Conservation (phyloP, 163 green algal species). For the Prototheca wickerhamii region DNA sequence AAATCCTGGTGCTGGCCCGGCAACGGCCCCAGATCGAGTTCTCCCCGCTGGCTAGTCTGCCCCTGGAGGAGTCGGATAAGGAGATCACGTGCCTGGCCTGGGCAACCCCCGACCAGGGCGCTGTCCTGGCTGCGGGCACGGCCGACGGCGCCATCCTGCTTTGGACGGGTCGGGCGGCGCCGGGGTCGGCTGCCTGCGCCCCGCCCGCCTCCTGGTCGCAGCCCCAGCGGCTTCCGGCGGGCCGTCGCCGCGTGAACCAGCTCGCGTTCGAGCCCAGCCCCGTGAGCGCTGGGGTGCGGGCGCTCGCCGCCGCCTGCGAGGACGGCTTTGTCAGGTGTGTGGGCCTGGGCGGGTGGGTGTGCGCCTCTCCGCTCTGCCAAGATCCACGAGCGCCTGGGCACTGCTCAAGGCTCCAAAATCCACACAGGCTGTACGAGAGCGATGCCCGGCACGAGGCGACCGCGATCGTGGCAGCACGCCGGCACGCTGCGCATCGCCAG, state of each 20-base stretch:
- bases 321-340: slow-evolving; percentile 26
- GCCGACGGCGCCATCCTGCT: slow-evolving; percentile 20
- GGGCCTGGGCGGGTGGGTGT: background rate
- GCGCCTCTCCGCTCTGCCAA: background rate
- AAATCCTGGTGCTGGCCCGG: background rate
- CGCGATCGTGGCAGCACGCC: background rate
- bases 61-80: background rate
- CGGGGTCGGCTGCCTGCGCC: too few species aligned
- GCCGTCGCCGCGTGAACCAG: slow-evolving; percentile 4
- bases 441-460: background rate
- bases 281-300: background rate
- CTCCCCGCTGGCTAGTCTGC: background rate
- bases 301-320: slow-evolving; percentile 20
- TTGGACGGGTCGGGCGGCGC: slow-evolving; percentile 1
- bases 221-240: background rate
- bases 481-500: background rate
- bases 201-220: slow-evolving; percentile 3
- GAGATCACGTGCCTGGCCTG: slow-evolving; percentile 15
- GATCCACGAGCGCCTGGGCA: too few species aligned
- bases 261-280: slow-evolving; percentile 24
- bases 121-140: slow-evolving; percentile 18
- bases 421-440: background rate
- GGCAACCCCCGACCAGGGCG: slow-evolving; percentile 22
- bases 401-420: background rate
- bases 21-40: background rate